Evolutionary conservation across 1,284 basidiomycete genomes (phyloP).

Genomic region (Blastosporella zonata): DNA sequence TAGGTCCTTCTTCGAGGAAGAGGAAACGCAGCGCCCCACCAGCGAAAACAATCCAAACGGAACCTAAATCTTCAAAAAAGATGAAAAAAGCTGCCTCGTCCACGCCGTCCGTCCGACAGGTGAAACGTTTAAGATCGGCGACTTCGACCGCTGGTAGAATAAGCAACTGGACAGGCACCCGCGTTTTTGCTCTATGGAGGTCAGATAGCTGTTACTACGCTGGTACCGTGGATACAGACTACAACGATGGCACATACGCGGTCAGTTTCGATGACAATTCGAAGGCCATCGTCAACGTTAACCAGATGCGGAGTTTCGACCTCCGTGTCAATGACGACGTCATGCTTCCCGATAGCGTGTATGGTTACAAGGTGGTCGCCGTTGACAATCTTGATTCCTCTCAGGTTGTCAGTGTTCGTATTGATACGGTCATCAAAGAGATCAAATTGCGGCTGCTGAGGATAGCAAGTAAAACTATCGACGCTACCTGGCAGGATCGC

Average conservation of each 20-base stretch:
- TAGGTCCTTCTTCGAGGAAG: constrained; percentile 38
- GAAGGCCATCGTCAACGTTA: constrained; percentile 42
- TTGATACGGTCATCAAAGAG: constrained; percentile 37
- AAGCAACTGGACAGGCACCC: constrained; percentile 33
- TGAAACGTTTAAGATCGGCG: constrained; percentile 30
- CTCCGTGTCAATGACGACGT: constrained; percentile 57
- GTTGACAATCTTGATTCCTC: constrained; percentile 32
- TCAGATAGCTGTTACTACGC: constrained; percentile 58
- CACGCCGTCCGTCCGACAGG: constrained; percentile 20
- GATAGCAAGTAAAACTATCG: constrained; percentile 47
- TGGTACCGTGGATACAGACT: constrained; percentile 46
- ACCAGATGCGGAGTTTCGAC: constrained; percentile 52
- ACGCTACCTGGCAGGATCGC: constrained; percentile 53
- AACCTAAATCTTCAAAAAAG: constrained; percentile 25
- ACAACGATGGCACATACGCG: constrained; percentile 32
- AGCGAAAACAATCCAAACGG: constrained; percentile 18
- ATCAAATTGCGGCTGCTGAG: constrained; percentile 36
- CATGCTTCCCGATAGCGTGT: constrained; percentile 29
- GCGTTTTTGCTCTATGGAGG: constrained; percentile 68
- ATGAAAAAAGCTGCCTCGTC: constrained; percentile 18
- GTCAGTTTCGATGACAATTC: constrained; percentile 64
- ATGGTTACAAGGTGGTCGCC: constrained; percentile 31
- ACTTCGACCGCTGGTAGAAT: constrained; percentile 28
- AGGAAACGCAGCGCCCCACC: constrained; percentile 41
- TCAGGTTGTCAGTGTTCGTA: constrained; percentile 35